These are phyloP conservation scores for Aureobasidium pullulans DNA, from an alignment of 2,329 filamentous ascomycete genomes.

Conservation along the genomic window DNA sequence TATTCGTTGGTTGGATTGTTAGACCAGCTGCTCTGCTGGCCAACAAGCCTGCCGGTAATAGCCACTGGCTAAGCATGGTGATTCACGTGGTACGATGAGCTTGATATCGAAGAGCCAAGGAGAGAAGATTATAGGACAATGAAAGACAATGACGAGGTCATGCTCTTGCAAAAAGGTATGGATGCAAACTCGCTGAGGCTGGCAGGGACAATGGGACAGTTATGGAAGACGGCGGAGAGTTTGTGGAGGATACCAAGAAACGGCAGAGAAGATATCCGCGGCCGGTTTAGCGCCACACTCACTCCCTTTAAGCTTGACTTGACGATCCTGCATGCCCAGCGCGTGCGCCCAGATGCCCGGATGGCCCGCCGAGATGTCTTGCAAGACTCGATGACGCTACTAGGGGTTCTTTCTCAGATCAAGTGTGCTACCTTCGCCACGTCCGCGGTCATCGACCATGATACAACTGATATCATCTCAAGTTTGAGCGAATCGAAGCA, in stretches of 20 bases:
- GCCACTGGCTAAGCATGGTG: slow-evolving; percentile 2
- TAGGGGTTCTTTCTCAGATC: background rate
- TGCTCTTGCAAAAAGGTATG: background rate
- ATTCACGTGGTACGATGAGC: background rate
- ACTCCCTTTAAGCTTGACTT: slow-evolving; percentile 11
- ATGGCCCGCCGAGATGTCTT: background rate
- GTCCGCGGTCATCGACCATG: background rate
- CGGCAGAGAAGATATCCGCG: slow-evolving; percentile 6
- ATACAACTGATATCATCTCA: background rate
- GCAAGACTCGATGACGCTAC: slow-evolving; percentile 9
- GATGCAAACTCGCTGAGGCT: background rate
- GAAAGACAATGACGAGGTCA: background rate
- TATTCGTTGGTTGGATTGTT: slow-evolving; percentile 4
- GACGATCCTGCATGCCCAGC: slow-evolving; percentile 10
- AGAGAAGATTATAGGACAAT: background rate
- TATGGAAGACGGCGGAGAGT: slow-evolving; percentile 5
- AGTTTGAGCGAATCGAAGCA: background rate
- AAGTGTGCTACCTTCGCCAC: background rate
- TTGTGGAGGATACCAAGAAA: background rate
- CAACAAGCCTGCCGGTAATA: background rate
- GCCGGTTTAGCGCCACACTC: slow-evolving; percentile 9
- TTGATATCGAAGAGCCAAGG: background rate
- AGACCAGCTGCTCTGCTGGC: background rate
- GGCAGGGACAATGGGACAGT: slow-evolving; percentile 1
- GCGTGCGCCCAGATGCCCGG: slow-evolving; percentile 1